Conservation (phyloP, 164 flowering plant genomes). For the Nymphaea colorata region DNA sequence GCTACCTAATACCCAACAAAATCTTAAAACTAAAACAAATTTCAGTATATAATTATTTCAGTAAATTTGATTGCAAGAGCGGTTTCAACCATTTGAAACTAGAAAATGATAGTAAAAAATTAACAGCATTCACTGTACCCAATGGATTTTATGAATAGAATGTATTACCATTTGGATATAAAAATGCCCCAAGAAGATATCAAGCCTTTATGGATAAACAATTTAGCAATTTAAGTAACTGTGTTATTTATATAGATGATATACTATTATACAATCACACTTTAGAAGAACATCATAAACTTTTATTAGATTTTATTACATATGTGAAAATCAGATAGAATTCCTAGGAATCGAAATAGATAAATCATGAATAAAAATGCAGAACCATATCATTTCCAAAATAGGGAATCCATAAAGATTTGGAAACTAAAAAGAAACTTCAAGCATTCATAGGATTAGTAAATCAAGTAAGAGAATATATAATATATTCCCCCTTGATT, state of each 20-base stretch:
- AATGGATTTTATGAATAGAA: constrained; percentile 4
- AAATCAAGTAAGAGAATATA: too few relatives aligned
- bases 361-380: background rate
- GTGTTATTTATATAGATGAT: constrained; percentile 3
- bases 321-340: background rate
- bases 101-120: background rate
- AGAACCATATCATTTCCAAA: background rate
- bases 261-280: background rate
- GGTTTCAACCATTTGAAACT: constrained; percentile 2
- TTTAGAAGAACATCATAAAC: background rate
- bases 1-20: background rate
- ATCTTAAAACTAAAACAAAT: background rate
- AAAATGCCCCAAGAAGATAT: background rate
- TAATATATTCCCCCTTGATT: too few relatives aligned
- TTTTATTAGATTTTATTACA: background rate
- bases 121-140: background rate
- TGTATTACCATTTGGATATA: constrained; percentile 3
- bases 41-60: background rate
- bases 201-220: constrained; percentile 1
- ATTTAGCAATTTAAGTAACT: background rate
- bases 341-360: background rate
- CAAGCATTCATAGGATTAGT: too few relatives aligned
- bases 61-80: constrained; percentile 1
- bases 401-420: too few relatives aligned
- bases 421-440: background rate